A percentile compares a stretch with the other conserved stretches of the same genome.
Conservation (phyloP, 2,329 filamentous ascomycete genomes). For the Purpureocillium takamizusanense region DNA sequence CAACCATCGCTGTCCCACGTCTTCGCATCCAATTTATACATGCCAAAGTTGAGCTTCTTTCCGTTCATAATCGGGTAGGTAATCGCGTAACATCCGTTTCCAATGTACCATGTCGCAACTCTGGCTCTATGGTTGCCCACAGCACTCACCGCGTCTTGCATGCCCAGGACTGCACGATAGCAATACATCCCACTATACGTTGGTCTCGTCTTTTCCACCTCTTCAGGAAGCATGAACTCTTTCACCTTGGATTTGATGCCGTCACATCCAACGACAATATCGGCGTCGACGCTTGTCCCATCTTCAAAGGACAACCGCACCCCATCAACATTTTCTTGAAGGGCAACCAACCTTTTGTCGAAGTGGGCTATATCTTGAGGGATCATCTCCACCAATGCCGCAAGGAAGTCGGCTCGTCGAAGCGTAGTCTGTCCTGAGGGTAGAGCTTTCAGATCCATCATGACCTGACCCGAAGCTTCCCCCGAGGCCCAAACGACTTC, state of each 20-base stretch:
- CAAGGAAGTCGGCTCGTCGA: slow-evolving; percentile 8
- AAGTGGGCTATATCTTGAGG: background rate
- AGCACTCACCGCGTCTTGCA: slow-evolving; percentile 4
- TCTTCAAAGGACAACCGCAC: slow-evolving; percentile 5
- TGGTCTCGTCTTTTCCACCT: slow-evolving; percentile 1
- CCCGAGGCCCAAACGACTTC: slow-evolving; percentile 7
- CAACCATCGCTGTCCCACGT: slow-evolving; percentile 2
- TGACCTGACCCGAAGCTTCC: background rate
- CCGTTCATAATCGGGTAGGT: slow-evolving; percentile 5
- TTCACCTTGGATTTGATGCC: slow-evolving; percentile 10
- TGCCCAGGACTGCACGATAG: slow-evolving; percentile 9
- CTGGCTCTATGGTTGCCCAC: slow-evolving; percentile 5
- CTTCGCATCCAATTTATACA: slow-evolving; percentile 1
- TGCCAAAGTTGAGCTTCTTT: slow-evolving; percentile 5
- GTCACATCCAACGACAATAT: slow-evolving; percentile 15
- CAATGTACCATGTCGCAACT: slow-evolving; percentile 5
- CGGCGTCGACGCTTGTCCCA: slow-evolving; percentile 7
- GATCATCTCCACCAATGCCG: slow-evolving; percentile 6
- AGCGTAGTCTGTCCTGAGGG: slow-evolving; percentile 6
- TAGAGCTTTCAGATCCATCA: slow-evolving; percentile 6
- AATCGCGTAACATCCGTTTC: slow-evolving; percentile 3
- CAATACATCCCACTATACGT: slow-evolving; percentile 8
- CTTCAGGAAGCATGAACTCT: slow-evolving; percentile 2
- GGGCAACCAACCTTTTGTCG: too few relatives aligned
- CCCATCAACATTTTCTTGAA: too few relatives aligned